These are phyloP conservation scores for Ceratobasidium sp. DNA, from an alignment of 1,284 basidiomycete genomes.

Conservation along the genomic window DNA sequence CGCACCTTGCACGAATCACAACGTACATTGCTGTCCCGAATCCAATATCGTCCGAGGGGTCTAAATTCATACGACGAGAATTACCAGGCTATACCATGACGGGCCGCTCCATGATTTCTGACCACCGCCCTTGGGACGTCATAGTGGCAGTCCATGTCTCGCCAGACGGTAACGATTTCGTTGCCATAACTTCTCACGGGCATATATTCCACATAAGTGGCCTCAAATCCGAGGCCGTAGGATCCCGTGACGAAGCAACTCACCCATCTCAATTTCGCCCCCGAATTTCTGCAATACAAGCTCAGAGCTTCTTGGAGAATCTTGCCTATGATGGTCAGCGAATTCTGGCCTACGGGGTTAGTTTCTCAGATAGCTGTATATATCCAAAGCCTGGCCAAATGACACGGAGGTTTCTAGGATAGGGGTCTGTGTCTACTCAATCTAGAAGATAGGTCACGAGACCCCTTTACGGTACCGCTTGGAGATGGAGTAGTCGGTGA, in stretches of 20 bases:
- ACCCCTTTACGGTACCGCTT: not conserved
- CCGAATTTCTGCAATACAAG: slow-evolving; percentile 4
- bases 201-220: slow-evolving; percentile 21
- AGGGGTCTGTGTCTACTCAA: slow-evolving; percentile 16
- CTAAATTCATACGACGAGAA: not conserved
- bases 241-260: not conserved
- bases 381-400: not conserved
- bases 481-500: not conserved
- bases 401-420: not conserved
- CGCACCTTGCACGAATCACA: not conserved
- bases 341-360: slow-evolving; percentile 20
- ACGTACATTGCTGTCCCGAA: not conserved
- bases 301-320: not conserved
- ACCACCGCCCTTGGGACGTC: not conserved
- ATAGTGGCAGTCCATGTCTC: slow-evolving; percentile 26
- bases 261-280: not conserved
- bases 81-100: not conserved
- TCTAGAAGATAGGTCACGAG: not conserved
- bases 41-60: not conserved
- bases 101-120: not conserved
- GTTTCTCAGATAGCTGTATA: not conserved
- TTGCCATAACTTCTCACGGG: slow-evolving; percentile 19
- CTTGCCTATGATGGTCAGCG: slow-evolving; percentile 26
- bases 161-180: slow-evolving; percentile 27
- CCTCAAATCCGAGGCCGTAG: not conserved